Conservation (phyloP, 257 asterid genomes). For the Marsdenia floribunda region DNA sequence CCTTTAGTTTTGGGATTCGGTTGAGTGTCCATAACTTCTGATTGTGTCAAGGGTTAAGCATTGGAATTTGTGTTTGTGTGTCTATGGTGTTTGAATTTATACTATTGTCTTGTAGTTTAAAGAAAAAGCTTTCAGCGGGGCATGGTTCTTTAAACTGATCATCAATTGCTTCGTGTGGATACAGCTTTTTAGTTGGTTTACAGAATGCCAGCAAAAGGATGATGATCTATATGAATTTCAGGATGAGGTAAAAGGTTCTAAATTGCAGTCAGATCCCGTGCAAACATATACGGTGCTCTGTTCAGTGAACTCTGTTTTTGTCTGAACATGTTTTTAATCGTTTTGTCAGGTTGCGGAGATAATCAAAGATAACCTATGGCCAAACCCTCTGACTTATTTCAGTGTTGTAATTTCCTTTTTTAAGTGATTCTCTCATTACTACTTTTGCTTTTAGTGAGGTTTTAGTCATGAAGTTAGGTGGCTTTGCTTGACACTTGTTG, state of each 20-base stretch:
- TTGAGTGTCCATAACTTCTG: not conserved
- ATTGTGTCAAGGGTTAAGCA: too few species aligned
- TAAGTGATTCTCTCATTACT: not conserved
- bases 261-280: not conserved
- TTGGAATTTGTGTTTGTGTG: not conserved
- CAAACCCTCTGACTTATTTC: constrained; percentile 55
- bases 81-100: not conserved
- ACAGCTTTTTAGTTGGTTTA: constrained; percentile 92
- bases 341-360: constrained; percentile 47
- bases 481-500: not conserved
- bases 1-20: not conserved
- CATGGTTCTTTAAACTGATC: not conserved
- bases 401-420: constrained; percentile 30
- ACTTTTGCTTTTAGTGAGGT: not conserved
- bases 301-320: not conserved
- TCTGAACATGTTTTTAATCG: not conserved
- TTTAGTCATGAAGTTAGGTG: not conserved
- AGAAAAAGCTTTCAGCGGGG: not conserved
- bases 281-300: not conserved
- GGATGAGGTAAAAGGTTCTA: constrained; percentile 58
- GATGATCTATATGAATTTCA: constrained; percentile 71
- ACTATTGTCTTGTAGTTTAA: not conserved
- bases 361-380: constrained; percentile 65
- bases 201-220: constrained; percentile 50
- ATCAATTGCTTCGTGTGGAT: constrained; percentile 9